Percentiles rank a stretch among this genome's conserved stretches.
These are phyloP conservation scores for Myriosclerotinia scirpicola DNA, from an alignment of 2,329 filamentous ascomycete species.

Conservation along the genomic window DNA sequence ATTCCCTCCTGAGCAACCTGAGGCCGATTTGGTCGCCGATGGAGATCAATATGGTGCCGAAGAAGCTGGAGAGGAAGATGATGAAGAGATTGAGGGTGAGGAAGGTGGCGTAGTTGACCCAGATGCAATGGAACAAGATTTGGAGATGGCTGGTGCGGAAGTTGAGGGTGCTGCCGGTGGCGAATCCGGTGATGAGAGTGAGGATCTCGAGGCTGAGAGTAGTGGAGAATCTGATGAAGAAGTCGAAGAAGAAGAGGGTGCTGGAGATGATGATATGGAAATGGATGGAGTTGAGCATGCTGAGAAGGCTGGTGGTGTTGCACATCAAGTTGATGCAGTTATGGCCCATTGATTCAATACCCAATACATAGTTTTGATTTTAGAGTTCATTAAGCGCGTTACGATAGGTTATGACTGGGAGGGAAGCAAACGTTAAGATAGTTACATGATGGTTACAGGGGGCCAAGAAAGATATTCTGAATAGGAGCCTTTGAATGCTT, in stretches of 20 bases:
- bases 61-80: constrained; percentile 73
- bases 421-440: constrained; percentile 9
- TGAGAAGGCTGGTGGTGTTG: constrained; percentile 23
- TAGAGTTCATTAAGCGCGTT: constrained; percentile 15
- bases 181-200: constrained; percentile 72
- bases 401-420: constrained; percentile 15
- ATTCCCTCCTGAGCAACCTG: constrained; percentile 95
- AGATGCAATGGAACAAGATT: constrained; percentile 59
- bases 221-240: constrained; percentile 58
- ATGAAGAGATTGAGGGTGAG: constrained; percentile 61
- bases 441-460: constrained; percentile 14
- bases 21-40: constrained; percentile 83
- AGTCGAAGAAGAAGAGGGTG: constrained; percentile 45
- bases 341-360: constrained; percentile 23
- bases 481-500: constrained; percentile 9
- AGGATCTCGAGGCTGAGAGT: constrained; percentile 77
- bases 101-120: constrained; percentile 48
- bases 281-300: constrained; percentile 45
- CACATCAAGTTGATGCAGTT: constrained; percentile 33
- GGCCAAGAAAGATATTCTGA: constrained; percentile 1
- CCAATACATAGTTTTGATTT: constrained; percentile 20
- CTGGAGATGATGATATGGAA: constrained; percentile 50
- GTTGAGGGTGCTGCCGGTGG: constrained; percentile 54
- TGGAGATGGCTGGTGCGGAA: constrained; percentile 73
- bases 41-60: constrained; percentile 91